phyloP scores from a whole-genome alignment of 2,329 filamentous ascomycete genomes.

The Trichoderma sp. region DNA sequence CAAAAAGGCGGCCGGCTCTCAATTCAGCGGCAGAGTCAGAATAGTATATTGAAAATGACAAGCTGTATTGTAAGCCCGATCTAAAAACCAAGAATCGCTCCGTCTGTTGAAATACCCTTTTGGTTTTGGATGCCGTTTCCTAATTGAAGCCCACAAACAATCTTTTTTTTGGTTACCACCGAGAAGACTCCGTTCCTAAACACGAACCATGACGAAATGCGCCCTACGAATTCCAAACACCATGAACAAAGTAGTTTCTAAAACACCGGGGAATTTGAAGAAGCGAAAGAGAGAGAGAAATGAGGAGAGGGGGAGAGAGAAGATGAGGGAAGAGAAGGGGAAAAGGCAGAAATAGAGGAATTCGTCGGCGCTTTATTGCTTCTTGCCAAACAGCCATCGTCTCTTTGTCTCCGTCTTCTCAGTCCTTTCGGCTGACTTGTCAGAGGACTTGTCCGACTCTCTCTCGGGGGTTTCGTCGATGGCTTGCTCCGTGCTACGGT shows the following conservation, averaged over 20 bases:
- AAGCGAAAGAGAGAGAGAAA: neutral
- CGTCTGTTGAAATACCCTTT: neutral
- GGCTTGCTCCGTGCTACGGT: slow-evolving; percentile 36
- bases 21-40: neutral
- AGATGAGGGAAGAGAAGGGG: neutral
- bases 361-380: neutral
- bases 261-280: neutral
- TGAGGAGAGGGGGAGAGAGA: neutral
- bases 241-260: neutral
- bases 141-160: slow-evolving; percentile 5
- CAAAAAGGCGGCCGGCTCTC: neutral
- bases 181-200: slow-evolving; percentile 3
- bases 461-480: slow-evolving; percentile 34
- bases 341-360: neutral
- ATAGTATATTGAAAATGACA: slow-evolving; percentile 8
- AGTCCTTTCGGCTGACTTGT: slow-evolving; percentile 4
- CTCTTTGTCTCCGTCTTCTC: slow-evolving; percentile 24
- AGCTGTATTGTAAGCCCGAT: slow-evolving; percentile 3
- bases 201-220: neutral
- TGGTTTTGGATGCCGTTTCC: neutral
- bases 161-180: neutral
- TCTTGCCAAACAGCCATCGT: slow-evolving; percentile 19
- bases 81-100: slow-evolving; percentile 4
- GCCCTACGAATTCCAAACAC: neutral
- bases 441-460: neutral